Conservation (phyloP, 1,284 basidiomycete species). For the Heimioporus retisporus region DNA sequence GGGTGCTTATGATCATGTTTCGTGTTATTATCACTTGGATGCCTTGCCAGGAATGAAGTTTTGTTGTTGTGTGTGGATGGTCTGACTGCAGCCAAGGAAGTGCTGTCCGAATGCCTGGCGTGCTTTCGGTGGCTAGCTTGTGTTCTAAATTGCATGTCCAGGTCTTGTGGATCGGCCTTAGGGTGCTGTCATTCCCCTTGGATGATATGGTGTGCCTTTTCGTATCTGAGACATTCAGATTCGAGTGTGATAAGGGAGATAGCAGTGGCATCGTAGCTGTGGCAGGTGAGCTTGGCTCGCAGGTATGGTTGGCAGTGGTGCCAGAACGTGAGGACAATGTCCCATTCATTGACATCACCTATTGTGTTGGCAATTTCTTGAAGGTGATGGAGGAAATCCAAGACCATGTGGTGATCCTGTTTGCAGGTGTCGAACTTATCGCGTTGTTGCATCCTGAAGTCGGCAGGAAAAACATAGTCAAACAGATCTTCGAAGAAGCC, state of each 20-base stretch:
- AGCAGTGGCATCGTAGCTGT: not conserved
- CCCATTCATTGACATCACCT: slow-evolving; percentile 30
- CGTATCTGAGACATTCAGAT: not conserved
- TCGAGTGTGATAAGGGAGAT: not conserved
- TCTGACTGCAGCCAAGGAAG: not conserved
- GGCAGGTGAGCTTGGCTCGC: slow-evolving; percentile 35
- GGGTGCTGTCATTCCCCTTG: too few species aligned
- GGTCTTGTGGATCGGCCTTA: not conserved
- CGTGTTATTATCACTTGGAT: not conserved
- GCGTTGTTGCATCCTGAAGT: not conserved
- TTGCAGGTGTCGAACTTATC: not conserved
- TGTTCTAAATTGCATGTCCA: not conserved
- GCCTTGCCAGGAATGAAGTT: not conserved
- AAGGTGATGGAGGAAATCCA: not conserved
- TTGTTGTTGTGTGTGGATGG: not conserved
- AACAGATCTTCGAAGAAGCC: not conserved
- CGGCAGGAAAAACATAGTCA: not conserved
- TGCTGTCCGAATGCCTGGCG: too few species aligned
- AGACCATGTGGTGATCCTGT: not conserved
- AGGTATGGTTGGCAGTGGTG: slow-evolving; percentile 38
- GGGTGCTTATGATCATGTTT: not conserved
- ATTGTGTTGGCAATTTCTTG: slow-evolving; percentile 18
- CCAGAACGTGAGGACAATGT: slow-evolving; percentile 48
- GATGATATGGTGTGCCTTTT: not conserved
- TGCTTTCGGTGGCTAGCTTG: too few species aligned